Base-by-base conservation (phyloP, 768 basidiomycete species). In the Kwoniella europaea region DNA sequence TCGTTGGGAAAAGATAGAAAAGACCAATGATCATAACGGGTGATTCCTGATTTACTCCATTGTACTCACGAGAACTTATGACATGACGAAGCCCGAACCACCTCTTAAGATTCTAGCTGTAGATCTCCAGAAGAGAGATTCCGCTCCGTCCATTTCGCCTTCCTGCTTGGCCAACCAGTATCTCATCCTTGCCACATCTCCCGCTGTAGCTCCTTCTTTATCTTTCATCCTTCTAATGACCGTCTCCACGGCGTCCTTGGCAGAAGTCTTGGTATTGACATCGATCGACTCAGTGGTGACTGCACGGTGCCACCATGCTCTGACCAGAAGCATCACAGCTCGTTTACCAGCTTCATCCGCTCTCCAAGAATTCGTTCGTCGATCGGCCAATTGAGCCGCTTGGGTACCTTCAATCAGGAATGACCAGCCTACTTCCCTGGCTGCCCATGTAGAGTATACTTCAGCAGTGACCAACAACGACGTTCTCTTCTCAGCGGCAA, bases 371-470 rank as follows among this genome's bases (percentile, higher is more conserved):
- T 76, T 74, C 42, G 79, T 74, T n/a, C 75, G 61, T 55, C 79
- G 69, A 68, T 79, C 80, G 29, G 77, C 74, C 20, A 72, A 61
- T n/a, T 72, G 64, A 10, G 81, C 64, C 41, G 81, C 78, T 58
- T 74, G 71, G 0, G 77, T 78, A 7, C 77, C 81, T 60, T 84
- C 83, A 46, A 82, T 80, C 10, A 83, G 43, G 71, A 79, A 83
- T 5, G 81, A 81, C 82, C 81, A 83, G 10, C 83, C 83, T 27
- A 84, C 78, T 68, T 84, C 83, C 46, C 79, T 69, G 2, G 83
- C 82, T 12, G 83, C 82, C 83, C 83, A 83, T 0, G 80, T 80
- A 0, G 82, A 57, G 65, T 84, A 84, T 16, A 83, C 77, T 67
- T 83, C 83, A 41, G 82, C 79, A 4, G 80, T 79, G 20, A 81